Base-by-base conservation (phyloP, 352 stramenopile species). In the Phytophthora ohioensis region DNA sequence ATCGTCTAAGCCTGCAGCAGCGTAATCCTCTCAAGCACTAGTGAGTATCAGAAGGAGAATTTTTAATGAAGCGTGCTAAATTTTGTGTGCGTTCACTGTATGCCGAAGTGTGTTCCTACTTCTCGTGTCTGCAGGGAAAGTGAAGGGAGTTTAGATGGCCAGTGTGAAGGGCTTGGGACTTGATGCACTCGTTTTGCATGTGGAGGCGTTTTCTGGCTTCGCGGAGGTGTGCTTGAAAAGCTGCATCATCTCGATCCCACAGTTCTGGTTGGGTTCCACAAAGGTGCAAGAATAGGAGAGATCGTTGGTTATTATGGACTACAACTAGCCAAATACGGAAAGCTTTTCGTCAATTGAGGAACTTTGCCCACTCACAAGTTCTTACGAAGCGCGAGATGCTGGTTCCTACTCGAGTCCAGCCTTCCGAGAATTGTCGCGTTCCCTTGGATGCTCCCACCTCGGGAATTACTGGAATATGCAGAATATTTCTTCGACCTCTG, bases 1-100 rank as follows among this genome's bases (percentile, higher is more conserved):
- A 79, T 82, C n/a, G 78, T 85, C 13, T 85, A 67, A 79, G 64
- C n/a, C 41, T 4, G 21, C 21, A 31, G 45, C 7, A 17, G 43
- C 39, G 27, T 31, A 46, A 45, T 51, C 31, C 38, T 1, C 42
- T 3, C 9, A 60, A 35, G 36, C 51, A 60, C 52, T 12, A 58
- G 51, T 68, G 60, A 67, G 55, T 68, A 67, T 57, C 55, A 58
- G 47, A 34, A 39, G 8, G 15, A 21, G 41, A 48, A 41, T 55
- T 64, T 56, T 57, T 45, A 58, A 67, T 68, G 45, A 51, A 64
- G 36, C 31, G 36, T 30, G 39, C 34, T 47, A 42, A 39, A 47
- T 54, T 54, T 36, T 55, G 30, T 30, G 31, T 39, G 10, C 31
- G 15, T 39, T n/a, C 15, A 13, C 30, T 55, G 27, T 27, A 55